These are phyloP conservation scores for Cyclanthera cordifolia DNA, from an alignment of 306 rosid species.

Conservation along the genomic window DNA sequence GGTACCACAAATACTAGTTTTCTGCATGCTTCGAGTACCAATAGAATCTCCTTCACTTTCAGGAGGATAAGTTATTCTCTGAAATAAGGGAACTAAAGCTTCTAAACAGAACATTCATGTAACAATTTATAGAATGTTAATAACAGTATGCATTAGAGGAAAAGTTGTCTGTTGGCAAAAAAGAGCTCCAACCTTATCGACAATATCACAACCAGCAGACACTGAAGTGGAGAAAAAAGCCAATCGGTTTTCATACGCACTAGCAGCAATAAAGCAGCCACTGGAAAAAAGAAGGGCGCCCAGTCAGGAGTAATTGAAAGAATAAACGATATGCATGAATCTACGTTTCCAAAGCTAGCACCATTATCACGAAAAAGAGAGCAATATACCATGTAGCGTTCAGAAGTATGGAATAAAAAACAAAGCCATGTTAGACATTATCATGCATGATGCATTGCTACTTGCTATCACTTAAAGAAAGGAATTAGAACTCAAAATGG, in stretches of 20 bases:
- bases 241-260: conserved; percentile 72
- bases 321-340: neutral
- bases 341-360: neutral
- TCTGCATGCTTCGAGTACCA: conserved; percentile 34
- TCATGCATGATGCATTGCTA: neutral
- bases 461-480: neutral
- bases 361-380: neutral
- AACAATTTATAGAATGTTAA: conserved; percentile 5
- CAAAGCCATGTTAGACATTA: neutral
- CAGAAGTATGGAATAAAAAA: neutral
- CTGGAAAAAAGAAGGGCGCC: conserved; percentile 37
- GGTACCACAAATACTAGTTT: conserved; percentile 47
- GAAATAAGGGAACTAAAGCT: conserved; percentile 22
- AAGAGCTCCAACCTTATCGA: conserved; percentile 54
- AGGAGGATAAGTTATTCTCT: conserved; percentile 62
- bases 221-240: conserved; percentile 73
- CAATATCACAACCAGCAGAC: conserved; percentile 43
- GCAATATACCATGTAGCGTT: neutral
- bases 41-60: conserved; percentile 46
- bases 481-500: neutral
- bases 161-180: conserved; percentile 15
- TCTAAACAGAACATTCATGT: conserved; percentile 10
- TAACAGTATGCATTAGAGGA: conserved; percentile 4
- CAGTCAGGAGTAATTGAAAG: neutral
- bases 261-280: conserved; percentile 88